Base-by-base conservation (phyloP, 2,329 filamentous ascomycete genomes). In the Colletotrichum sp. region DNA sequence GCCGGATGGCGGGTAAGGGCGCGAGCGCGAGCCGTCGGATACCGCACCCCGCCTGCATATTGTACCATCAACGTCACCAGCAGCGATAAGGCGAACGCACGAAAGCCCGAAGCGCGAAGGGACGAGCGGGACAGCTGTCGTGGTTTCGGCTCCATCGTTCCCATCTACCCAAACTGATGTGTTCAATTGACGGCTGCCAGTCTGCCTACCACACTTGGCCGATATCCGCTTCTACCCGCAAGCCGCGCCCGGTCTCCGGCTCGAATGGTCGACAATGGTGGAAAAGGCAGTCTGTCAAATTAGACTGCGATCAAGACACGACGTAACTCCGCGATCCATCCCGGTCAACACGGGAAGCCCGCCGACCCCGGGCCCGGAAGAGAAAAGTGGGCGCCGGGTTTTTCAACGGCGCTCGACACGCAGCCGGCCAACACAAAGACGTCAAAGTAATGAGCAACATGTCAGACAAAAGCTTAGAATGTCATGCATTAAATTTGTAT, bases 401-500 rank as follows among this genome's bases (percentile, higher is more conserved):
- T 52, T 52, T 52, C n/a, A 52, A 52, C 43, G 43, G 43, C 43
- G n/a, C 43, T 24, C n/a, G 1, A 13, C n/a, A 21, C 3, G 0
- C 6, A 52, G 4, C 43, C 2, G n/a, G n/a, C 2, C 10, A 0
- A 13, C 16, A 52, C 38, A 48, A 48, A 48, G 18, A 12, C 38
- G 38, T 48, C 18, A 10, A 43, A 43, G 38, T 6, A 0, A 12
- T 2, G 18, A n/a, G 38, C 0, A 48, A 3, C 4, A 10, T 12
- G 4, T 1, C 6, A 52, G n/a, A 52, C 10, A 52, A 21, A 4
- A 13, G 1, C n/a, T 21, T 52, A 13, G 1, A 52, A 4, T 0
- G 1, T 52, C 43, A 52, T 21, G 43, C 43, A 52, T 52, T 21
- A 52, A 52, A 52, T 52, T 2, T 52, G n/a, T 52, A 13, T 21